Evolutionary conservation across 352 stramenopile genomes (phyloP).

Genomic region (Nothophytophthora sp.): DNA sequence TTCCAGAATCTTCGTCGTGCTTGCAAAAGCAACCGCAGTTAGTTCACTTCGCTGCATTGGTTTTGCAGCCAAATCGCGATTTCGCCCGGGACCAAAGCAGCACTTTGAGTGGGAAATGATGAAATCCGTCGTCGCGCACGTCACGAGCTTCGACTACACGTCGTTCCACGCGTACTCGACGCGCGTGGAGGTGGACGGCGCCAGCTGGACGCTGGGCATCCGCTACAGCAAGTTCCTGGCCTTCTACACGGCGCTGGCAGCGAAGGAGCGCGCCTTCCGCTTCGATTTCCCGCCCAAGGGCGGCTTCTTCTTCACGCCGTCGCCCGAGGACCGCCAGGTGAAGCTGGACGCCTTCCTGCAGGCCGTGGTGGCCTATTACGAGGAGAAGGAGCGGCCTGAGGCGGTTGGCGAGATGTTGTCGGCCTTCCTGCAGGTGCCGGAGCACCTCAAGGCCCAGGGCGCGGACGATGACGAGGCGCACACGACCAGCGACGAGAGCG

Average conservation of each 20-base stretch:
- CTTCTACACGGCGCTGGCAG: constrained; percentile 46
- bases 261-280: constrained; percentile 38
- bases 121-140: constrained; percentile 33
- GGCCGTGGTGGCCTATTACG: constrained; percentile 35
- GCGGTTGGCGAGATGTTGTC: constrained; percentile 39
- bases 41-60: not conserved
- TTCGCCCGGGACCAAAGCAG: too few species aligned
- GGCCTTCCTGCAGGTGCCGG: constrained; percentile 47
- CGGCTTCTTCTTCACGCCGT: constrained; percentile 60
- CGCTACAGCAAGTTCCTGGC: constrained; percentile 68
- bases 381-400: constrained; percentile 26
- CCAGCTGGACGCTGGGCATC: constrained; percentile 37
- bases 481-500: constrained; percentile 25
- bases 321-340: constrained; percentile 49
- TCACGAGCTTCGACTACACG: constrained; percentile 43
- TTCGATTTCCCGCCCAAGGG: constrained; percentile 73
- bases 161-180: constrained; percentile 56
- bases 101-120: too few species aligned
- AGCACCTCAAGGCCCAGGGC: constrained; percentile 17
- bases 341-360: constrained; percentile 65
- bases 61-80: constrained; percentile 7
- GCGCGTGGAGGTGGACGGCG: constrained; percentile 25
- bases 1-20: constrained; percentile 32
- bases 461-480: constrained; percentile 20
- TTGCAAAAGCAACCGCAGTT: constrained; percentile 14